Evolutionary conservation across 768 basidiomycete species (phyloP), one percentile per base, ranked within the genome.

Genomic region (Hydnomerulius pinastri): DNA sequence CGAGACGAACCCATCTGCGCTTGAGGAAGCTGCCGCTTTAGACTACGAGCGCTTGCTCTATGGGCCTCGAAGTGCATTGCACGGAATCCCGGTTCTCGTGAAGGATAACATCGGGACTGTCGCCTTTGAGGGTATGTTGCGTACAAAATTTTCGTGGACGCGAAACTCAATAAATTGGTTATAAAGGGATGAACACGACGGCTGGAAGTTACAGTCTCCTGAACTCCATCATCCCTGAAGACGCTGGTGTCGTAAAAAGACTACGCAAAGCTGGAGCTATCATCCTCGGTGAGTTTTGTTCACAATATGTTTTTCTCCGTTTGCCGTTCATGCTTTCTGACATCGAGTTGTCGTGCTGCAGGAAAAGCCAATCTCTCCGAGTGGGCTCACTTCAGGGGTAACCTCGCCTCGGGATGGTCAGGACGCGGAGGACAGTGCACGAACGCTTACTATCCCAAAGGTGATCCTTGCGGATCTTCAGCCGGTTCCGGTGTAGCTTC

Each of bases 281-380:
- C 56, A 68, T 70, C 18, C 58, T 71, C 8, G 71, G 71, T 61
- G 32, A 32, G 44, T 33, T 32, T 2, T 0, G 1, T 13, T 11
- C 13, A 6, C 21, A 38, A 36, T 8, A 13, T 39, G 0, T 29
- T 20, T 12, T 20, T n/a, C n/a, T n/a, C n/a, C n/a, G n/a, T n/a
- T n/a, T 15, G 25, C 13, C 6, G 15, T 39, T 28, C 13, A 8
- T 44, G n/a, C n/a, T n/a, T n/a, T n/a, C n/a, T n/a, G 27, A 44
- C 39, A 4, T 24, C 10, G 8, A 23, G 39, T 13, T 11, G 25
- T 21, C 12, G n/a, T 15, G 30, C 15, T 41, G 28, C 56, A 76
- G 80, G 80, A 6, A 83, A 83, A 58, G 75, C 80, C 10, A 81
- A 81, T 53, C 64, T 82, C 13, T 80, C 79, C 0, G 80, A 82